Evolutionary conservation across 1,284 basidiomycete genomes (phyloP).

Genomic region (Cryptococcus depauperatus): DNA sequence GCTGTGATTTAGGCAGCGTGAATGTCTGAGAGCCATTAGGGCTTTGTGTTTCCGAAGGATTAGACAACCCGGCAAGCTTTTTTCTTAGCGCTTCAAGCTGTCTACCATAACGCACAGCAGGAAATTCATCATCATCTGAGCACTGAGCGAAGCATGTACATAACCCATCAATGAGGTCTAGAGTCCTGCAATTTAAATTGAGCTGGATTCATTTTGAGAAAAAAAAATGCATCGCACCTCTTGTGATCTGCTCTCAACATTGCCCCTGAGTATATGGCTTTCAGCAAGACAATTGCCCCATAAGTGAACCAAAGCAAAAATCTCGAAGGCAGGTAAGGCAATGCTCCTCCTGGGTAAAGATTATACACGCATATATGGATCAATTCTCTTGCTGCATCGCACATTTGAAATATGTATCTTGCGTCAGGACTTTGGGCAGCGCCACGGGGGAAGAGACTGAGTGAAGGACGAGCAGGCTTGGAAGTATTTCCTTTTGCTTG

Average conservation of each 20-base stretch:
- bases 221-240: conserved; percentile 15
- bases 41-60: conserved; percentile 14
- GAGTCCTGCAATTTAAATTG: conserved; percentile 18
- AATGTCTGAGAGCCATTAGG: conserved; percentile 29
- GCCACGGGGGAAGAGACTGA: conserved; percentile 40
- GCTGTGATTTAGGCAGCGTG: conserved; percentile 10
- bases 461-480: conserved; percentile 17
- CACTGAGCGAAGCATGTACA: conserved; percentile 31
- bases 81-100: conserved; percentile 31
- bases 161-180: conserved; percentile 37
- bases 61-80: conserved; percentile 30
- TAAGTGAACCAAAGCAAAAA: conserved; percentile 45
- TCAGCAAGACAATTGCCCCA: conserved; percentile 40
- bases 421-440: conserved; percentile 41
- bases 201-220: not conserved
- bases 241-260: conserved; percentile 41
- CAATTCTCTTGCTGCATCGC: conserved; percentile 40
- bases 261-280: conserved; percentile 44
- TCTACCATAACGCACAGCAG: conserved; percentile 37
- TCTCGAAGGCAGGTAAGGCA: conserved; percentile 41
- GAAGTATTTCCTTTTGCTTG: conserved; percentile 10
- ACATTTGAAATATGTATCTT: conserved; percentile 42
- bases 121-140: conserved; percentile 37
- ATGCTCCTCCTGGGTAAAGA: conserved; percentile 39
- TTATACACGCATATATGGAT: conserved; percentile 42